A percentile compares a stretch with the other conserved stretches of the same genome.
These are phyloP conservation scores for Serendipita vermifera DNA, from an alignment of 768 basidiomycete species.

Conservation along the genomic window DNA sequence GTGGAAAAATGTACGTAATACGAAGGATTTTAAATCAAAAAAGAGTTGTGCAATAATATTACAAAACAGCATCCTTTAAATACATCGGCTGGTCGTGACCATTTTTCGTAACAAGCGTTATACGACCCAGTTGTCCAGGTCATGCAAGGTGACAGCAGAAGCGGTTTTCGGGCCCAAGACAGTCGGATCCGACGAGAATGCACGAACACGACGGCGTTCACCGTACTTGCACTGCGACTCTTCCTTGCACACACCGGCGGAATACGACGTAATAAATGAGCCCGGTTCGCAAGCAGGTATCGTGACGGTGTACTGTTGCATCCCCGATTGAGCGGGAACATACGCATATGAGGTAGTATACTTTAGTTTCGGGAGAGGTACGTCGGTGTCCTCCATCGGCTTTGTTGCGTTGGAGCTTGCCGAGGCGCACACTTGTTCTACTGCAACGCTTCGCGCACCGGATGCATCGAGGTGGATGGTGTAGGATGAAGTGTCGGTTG, in stretches of 20 bases:
- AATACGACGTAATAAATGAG: conserved; percentile 2
- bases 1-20: too few species aligned
- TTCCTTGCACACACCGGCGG: conserved; percentile 2
- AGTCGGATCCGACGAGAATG: neutral
- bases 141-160: neutral
- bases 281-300: neutral
- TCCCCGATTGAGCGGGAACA: neutral
- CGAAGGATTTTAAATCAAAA: too few species aligned
- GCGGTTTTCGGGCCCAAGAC: neutral
- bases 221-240: neutral
- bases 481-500: neutral
- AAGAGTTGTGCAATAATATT: too few species aligned
- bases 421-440: conserved; percentile 8
- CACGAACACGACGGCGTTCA: neutral
- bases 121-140: conserved; percentile 9
- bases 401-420: neutral
- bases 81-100: too few species aligned
- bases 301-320: neutral
- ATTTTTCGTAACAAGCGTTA: conserved; percentile 2
- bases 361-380: neutral
- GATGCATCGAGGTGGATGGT: neutral
- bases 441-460: neutral
- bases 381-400: neutral
- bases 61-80: too few species aligned
- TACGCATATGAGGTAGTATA: conserved; percentile 3